A percentile compares a stretch with the other conserved stretches of the same genome.
These are phyloP conservation scores for Austroboletus niveus DNA, from an alignment of 1,284 basidiomycete species.

Conservation along the genomic window DNA sequence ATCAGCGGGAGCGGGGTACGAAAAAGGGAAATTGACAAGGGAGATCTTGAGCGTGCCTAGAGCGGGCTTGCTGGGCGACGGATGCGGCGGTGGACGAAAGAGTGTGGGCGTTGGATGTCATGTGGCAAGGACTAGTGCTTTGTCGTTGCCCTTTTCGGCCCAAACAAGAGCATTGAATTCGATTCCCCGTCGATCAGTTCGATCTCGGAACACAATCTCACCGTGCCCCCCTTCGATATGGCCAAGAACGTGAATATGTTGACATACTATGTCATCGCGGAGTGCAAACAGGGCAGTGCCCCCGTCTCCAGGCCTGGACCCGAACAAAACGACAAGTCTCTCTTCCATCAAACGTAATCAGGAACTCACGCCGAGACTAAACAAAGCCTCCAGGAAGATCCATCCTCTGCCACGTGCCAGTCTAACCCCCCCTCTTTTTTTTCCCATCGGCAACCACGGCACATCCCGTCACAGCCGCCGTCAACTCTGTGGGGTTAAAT, in stretches of 20 bases:
- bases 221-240: conserved; percentile 4
- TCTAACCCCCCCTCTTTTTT: conserved; percentile 1
- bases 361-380: not conserved
- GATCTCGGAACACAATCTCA: conserved; percentile 22
- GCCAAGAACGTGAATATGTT: not conserved
- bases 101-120: not conserved
- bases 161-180: conserved; percentile 27
- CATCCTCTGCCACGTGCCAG: conserved; percentile 8
- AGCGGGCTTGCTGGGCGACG: not conserved
- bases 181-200: not conserved
- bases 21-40: conserved; percentile 8
- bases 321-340: conserved; percentile 5
- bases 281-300: conserved; percentile 8
- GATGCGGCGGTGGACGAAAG: conserved; percentile 12
- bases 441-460: not conserved
- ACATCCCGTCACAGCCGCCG: not conserved
- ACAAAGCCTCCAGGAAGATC: not conserved
- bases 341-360: conserved; percentile 17
- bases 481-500: not conserved
- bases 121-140: conserved; percentile 10
- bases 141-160: conserved; percentile 22
- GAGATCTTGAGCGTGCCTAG: not conserved
- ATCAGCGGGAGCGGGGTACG: conserved; percentile 16
- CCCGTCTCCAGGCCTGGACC: conserved; percentile 3
- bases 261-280: conserved; percentile 27